A percentile compares a stretch with the other conserved stretches of the same genome.
Evolutionary conservation across 1,284 basidiomycete species (phyloP).

Genomic region (Athelia sp.): DNA sequence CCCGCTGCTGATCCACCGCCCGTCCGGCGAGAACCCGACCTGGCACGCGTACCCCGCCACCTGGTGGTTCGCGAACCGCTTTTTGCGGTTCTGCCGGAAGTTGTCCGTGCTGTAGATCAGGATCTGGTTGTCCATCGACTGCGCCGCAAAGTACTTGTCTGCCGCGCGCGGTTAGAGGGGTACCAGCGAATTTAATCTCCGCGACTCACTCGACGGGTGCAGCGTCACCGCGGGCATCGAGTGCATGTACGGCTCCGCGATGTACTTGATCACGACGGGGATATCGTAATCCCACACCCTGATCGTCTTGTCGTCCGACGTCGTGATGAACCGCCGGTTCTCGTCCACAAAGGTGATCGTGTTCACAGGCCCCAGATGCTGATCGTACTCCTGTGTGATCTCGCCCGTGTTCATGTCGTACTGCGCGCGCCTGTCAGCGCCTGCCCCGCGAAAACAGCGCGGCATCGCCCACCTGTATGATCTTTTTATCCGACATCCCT

Average conservation of each 20-base stretch:
- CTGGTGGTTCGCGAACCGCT: constrained; percentile 95
- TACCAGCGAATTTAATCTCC: constrained; percentile 5
- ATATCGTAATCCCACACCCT: constrained; percentile 99
- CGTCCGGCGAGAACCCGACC: constrained; percentile 96
- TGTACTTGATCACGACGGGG: constrained; percentile 98
- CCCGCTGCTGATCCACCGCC: constrained; percentile 95
- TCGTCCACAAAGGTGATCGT: constrained; percentile 98
- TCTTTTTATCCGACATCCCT: constrained; percentile 99
- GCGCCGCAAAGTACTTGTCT: constrained; percentile 97
- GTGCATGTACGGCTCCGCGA: constrained; percentile 99
- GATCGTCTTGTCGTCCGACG: constrained; percentile 99
- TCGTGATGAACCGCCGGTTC: constrained; percentile 95
- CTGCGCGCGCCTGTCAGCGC: constrained; percentile 33
- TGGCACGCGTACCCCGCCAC: constrained; percentile 97
- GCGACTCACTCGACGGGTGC: constrained; percentile 83
- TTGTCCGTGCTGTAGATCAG: constrained; percentile 95
- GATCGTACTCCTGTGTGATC: constrained; percentile 97
- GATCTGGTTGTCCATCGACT: constrained; percentile 98
- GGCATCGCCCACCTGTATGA: constrained; percentile 70
- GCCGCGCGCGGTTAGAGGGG: constrained; percentile 4
- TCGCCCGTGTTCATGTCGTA: constrained; percentile 93
- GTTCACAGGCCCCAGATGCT: constrained; percentile 97
- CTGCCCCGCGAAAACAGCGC: background rate
- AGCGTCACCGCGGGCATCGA: constrained; percentile 97
- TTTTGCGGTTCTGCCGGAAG: constrained; percentile 97